Evolutionary conservation across 495 filamentous ascomycete species (phyloP), one percentile per base, ranked within the genome.

Genomic region (Terfezia claveryi): DNA sequence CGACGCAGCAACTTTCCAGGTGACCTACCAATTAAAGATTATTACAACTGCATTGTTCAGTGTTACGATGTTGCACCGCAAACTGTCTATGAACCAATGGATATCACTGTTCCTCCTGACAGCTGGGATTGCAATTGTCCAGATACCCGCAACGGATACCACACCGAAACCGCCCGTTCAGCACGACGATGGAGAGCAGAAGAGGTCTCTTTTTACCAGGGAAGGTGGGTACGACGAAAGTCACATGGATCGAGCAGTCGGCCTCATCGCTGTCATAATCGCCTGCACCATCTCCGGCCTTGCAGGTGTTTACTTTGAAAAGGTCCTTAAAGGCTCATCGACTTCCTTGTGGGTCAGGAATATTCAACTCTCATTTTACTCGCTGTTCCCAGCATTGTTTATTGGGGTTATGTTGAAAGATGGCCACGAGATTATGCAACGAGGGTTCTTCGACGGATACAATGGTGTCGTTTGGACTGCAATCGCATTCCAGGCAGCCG

Each of bases 401-500:
- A 74, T 93, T 56, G 89, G 87, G 0, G 82, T 98, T 6, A 68
- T 93, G 4, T 80, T 83, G 63, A 82, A 83, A 54, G 91, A 98
- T 62, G 91, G 91, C 10, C 77, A 79, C 55, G 78, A 82, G 54
- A 87, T 98, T 55, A 75, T 81, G 20, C 77, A 79, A 64, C 76
- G 83, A 61, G 88, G 91, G 6, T 85, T 96, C 67, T 95, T 96
- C 62, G 81, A 81, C 17, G 91, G 91, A 8, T 98, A 96, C 70
- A 94, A 89, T 67, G 76, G 74, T 70, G 73, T 88, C 32, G 91
- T 96, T 4, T 95, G 88, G 89, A 75, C 79, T 2, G 80, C 85
- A 12, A 82, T 98, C 55, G 57, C 76, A 2, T 74, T 88, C 51
- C 91, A 98, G 64, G 84, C 89, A 0, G 62, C 81, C 10, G 87